Conservation (phyloP, 768 basidiomycete genomes). For the Trametes maxima region DNA sequence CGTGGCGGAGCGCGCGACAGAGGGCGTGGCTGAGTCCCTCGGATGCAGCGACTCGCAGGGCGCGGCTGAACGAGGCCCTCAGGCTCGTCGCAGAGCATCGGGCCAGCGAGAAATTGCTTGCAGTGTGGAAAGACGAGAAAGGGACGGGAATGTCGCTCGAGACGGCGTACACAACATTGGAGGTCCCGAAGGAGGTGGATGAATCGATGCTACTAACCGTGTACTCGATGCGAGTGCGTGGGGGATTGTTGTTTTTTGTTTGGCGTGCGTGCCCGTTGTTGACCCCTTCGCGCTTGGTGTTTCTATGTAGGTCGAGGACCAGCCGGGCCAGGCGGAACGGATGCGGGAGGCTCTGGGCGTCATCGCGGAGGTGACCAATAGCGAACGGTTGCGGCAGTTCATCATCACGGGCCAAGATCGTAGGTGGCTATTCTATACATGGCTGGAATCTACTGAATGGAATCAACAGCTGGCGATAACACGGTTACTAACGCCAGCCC, state of each 20-base stretch:
- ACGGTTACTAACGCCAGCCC: constrained; percentile 46
- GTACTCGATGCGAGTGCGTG: constrained; percentile 66
- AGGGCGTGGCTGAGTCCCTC: constrained; percentile 53
- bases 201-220: constrained; percentile 79
- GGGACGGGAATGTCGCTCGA: constrained; percentile 65
- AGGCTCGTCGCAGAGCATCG: constrained; percentile 67
- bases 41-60: constrained; percentile 49
- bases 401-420: constrained; percentile 71
- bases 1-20: constrained; percentile 64
- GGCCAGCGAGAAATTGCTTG: constrained; percentile 51
- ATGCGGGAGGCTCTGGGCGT: constrained; percentile 73
- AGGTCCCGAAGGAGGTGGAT: constrained; percentile 69
- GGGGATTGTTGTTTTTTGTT: neutral
- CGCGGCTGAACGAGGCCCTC: constrained; percentile 67
- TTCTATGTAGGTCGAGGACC: constrained; percentile 63
- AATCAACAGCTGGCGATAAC: constrained; percentile 63
- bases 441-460: neutral
- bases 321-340: constrained; percentile 63
- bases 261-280: neutral
- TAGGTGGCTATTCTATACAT: constrained; percentile 43
- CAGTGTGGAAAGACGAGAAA: constrained; percentile 56
- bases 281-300: constrained; percentile 12
- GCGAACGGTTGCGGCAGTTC: constrained; percentile 68
- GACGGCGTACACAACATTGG: constrained; percentile 71
- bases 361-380: constrained; percentile 76